Evolutionary conservation across 495 filamentous ascomycete genomes (phyloP), one percentile per base, ranked within the genome.

Genomic region (Aspergillus kassunensis): DNA sequence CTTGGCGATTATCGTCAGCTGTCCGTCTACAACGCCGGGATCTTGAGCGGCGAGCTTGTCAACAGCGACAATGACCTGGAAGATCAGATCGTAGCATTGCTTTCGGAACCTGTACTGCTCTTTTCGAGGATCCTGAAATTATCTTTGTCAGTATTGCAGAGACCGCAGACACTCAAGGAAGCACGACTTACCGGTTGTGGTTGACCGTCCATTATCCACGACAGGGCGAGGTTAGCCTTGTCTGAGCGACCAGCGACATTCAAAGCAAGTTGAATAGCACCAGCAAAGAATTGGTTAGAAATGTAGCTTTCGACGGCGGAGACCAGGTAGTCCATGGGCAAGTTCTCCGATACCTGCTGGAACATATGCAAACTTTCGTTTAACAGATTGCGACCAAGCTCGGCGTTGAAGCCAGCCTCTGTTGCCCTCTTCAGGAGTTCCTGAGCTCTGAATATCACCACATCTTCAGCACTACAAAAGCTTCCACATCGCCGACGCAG

Each of bases 381-480:
- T 19, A 99, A 71, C 31, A 93, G 73, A 13, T 85, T 84, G 40
- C 91, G 86, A n/a, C 87, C 87, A 24, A 81, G 68, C 60, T 91
- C 90, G 5, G 82, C 80, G 52, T 89, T 89, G 13, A 81, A 72
- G 21, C 83, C 81, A 15, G 83, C 80, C 67, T 97, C 92, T 1
- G 81, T 82, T 1, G 91, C 93, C 53, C 85, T 83, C 69, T 95
- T 93, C 41, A 97, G 74, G 52, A 89, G 82, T 65, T 99, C 93
- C 66, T 97, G 91, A 6, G 95, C 95, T 68, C 96, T 97, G 81
- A 97, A 99, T 43, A 96, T 90, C 30, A 97, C 82, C 1, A 96
- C 91, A 71, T 99, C 93, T 43, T 97, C 91, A 1, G 91, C 84
- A 54, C 89, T 95, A 75, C 93, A 99, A 76, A 99, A 97, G 63